Evolutionary conservation across 139 green algal genomes (phyloP).

Genomic region (Picocystis salinarum): DNA sequence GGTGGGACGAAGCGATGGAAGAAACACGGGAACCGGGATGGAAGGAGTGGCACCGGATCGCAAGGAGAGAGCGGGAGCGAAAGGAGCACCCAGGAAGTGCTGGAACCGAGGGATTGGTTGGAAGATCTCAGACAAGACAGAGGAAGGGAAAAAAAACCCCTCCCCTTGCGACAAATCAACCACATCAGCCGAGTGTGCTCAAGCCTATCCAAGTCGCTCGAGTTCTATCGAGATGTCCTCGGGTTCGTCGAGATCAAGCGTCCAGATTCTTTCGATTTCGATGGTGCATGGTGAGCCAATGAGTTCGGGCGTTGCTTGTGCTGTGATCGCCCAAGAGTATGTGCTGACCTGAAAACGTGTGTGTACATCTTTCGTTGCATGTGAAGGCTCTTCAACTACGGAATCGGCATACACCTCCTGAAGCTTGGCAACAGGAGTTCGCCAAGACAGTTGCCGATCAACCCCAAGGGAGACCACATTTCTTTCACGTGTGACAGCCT

Average conservation of each 20-base stretch:
- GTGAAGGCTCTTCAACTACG: constrained; percentile 40
- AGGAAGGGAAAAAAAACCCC: too few relatives aligned
- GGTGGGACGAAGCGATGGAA: too few relatives aligned
- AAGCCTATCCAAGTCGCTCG: constrained; percentile 17
- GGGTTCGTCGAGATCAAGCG: constrained; percentile 38
- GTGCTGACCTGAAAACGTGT: too few relatives aligned
- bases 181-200: constrained; percentile 22
- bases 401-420: constrained; percentile 51
- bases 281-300: constrained; percentile 36
- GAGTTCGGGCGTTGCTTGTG: background rate
- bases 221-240: constrained; percentile 42
- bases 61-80: too few relatives aligned
- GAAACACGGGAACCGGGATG: too few relatives aligned
- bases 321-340: too few relatives aligned
- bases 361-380: background rate
- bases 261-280: constrained; percentile 37
- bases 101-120: too few relatives aligned
- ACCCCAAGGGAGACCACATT: constrained; percentile 45
- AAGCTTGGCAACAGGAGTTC: constrained; percentile 16
- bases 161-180: constrained; percentile 22
- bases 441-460: constrained; percentile 12
- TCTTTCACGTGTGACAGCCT: constrained; percentile 36
- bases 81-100: too few relatives aligned
- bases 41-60: too few relatives aligned
- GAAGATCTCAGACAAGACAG: too few relatives aligned